Conservation (phyloP, 176 grass and related monocot species). For the Zizania latifolia region DNA sequence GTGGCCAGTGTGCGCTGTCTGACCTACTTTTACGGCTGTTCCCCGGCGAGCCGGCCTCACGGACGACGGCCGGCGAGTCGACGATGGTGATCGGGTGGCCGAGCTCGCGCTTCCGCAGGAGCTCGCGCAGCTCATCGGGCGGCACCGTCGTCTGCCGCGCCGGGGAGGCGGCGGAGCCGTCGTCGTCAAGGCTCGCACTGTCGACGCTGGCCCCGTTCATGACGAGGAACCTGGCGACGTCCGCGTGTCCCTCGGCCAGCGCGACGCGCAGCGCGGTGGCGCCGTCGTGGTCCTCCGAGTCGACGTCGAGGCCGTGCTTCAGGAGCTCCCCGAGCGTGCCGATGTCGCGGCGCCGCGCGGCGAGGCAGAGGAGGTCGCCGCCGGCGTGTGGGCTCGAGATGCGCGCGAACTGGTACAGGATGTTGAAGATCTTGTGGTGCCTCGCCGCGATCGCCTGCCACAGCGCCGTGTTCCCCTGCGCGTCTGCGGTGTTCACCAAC, state of each 20-base stretch:
- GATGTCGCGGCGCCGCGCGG: conserved; percentile 53
- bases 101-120: conserved; percentile 44
- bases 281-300: conserved; percentile 63
- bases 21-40: background rate
- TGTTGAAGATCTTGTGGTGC: conserved; percentile 84
- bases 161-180: background rate
- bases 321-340: conserved; percentile 66
- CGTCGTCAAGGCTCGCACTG: conserved; percentile 24
- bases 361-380: conserved; percentile 66
- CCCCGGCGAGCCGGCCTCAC: conserved; percentile 1
- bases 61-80: conserved; percentile 9
- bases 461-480: conserved; percentile 59
- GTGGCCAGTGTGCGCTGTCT: conserved; percentile 18
- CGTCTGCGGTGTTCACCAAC: too few species aligned
- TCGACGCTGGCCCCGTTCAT: conserved; percentile 63
- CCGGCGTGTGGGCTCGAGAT: conserved; percentile 40
- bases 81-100: conserved; percentile 44
- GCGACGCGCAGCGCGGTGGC: conserved; percentile 57
- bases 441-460: conserved; percentile 64
- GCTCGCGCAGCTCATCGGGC: conserved; percentile 35
- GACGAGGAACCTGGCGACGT: conserved; percentile 53
- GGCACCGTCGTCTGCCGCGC: conserved; percentile 12
- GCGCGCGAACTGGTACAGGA: conserved; percentile 59
- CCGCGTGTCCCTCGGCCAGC: conserved; percentile 43
- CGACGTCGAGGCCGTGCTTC: conserved; percentile 57